phyloP scores from a whole-genome alignment of 495 filamentous ascomycete genomes.

The Hyaloscypha finlandica region DNA sequence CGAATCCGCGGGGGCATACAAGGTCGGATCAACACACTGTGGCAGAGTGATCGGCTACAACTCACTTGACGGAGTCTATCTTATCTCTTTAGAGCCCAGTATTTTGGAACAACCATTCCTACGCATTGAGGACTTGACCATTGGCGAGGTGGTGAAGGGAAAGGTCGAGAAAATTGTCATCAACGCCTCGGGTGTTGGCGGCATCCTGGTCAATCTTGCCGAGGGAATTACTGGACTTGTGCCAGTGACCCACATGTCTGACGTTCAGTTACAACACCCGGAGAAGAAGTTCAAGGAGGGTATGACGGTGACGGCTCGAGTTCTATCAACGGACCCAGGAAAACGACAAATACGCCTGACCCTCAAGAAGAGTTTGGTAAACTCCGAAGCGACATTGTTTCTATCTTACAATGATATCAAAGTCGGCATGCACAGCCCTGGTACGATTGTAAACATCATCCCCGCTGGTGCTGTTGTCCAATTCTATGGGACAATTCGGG shows the following conservation, averaged over 20 bases:
- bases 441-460: constrained; percentile 80
- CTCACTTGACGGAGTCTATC: constrained; percentile 78
- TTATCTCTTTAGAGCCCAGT: constrained; percentile 79
- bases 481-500: constrained; percentile 81
- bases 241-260: constrained; percentile 83
- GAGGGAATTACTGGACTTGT: constrained; percentile 88
- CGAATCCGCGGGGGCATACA: constrained; percentile 72
- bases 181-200: constrained; percentile 69
- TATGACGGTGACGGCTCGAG: constrained; percentile 75
- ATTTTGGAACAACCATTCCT: constrained; percentile 87
- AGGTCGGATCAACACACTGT: constrained; percentile 72
- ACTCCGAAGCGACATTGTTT: constrained; percentile 77
- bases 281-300: constrained; percentile 96
- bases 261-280: constrained; percentile 84
- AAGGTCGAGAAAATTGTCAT: constrained; percentile 82
- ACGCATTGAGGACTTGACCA: constrained; percentile 79
- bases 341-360: constrained; percentile 85
- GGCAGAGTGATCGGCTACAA: constrained; percentile 87
- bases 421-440: constrained; percentile 72
- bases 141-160: constrained; percentile 81
- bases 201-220: constrained; percentile 77
- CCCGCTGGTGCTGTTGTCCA: constrained; percentile 83
- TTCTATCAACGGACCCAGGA: constrained; percentile 75
- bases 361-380: constrained; percentile 90
- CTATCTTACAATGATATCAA: constrained; percentile 69